Base-by-base conservation (phyloP, 352 stramenopile species). In the Pythium biforme region DNA sequence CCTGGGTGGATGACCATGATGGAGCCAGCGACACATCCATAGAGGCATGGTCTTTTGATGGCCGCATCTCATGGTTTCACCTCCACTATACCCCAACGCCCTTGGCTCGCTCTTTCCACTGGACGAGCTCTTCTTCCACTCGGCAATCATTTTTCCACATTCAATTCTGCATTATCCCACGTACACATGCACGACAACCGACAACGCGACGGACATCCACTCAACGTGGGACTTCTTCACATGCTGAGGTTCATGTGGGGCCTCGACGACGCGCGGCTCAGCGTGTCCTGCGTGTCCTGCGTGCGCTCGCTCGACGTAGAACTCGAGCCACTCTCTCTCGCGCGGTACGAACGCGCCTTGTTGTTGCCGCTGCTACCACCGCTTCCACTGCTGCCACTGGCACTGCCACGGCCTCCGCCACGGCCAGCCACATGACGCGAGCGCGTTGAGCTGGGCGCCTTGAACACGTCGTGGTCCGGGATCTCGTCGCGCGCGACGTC, bases 221-320 rank as follows among this genome's bases (percentile, higher is more conserved):
- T 22, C 31, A 5, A 27, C 15, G 1, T 23, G 31, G 31, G 7
- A 52, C 7, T 29, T 7, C 27, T 31, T 45, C 37, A 56, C 34
- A 49, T 52, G 53, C 33, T 58, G 26, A 56, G 11, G 29, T 54
- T 56, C 39, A 69, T 33, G 29, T 47, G 48, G n/a, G 62, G 62
- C 23, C 41, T 59, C 14, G 55, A 69, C 49, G 62, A 69, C 26
- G 29, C 59, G 43, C 33, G 55, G 41, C 48, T 61, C 22, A 55
- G 31, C 31, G 41, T 26, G 2, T 41, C 54, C 27, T 56, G 55
- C 50, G 62, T 69, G 62, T 69, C 62, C 41, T 64, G 62, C 26
- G 62, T 64, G 47, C 50, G 62, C 62, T 69, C 62, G 34, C 62
- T 69, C 26, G 62, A 69, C 20, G 62, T 69, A 23, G 62, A 69